phyloP scores from a whole-genome alignment of 2,329 filamentous ascomycete species.

The Fusarium succisae region DNA sequence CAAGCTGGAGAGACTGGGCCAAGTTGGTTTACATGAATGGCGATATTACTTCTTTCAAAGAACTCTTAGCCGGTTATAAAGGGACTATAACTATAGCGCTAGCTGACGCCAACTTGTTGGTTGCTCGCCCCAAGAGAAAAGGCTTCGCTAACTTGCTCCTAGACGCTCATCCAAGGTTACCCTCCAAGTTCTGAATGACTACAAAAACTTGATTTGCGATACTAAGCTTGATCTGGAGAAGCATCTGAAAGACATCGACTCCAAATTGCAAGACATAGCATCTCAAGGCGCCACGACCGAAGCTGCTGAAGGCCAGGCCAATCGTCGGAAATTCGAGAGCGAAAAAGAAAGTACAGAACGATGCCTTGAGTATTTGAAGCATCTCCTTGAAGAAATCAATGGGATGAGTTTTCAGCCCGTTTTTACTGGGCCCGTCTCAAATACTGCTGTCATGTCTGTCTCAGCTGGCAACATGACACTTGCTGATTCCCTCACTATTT shows the following conservation, averaged over 20 bases:
- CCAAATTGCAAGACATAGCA: constrained; percentile 8
- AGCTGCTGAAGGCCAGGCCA: not conserved
- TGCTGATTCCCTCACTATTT: constrained; percentile 14
- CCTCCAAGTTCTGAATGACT: constrained; percentile 25
- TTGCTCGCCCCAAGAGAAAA: not conserved
- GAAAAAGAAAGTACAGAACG: constrained; percentile 17
- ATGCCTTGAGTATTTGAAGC: constrained; percentile 4
- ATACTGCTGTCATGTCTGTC: not conserved
- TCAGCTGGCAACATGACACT: not conserved
- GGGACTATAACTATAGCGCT: constrained; percentile 37
- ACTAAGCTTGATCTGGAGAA: constrained; percentile 33
- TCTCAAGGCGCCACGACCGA: not conserved
- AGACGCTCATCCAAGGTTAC: constrained; percentile 4
- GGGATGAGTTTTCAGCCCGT: constrained; percentile 1
- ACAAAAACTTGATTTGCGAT: constrained; percentile 33
- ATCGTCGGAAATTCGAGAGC: not conserved
- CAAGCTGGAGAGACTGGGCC: constrained; percentile 54
- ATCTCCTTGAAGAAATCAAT: not conserved
- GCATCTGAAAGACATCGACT: constrained; percentile 11
- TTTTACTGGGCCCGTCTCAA: not conserved
- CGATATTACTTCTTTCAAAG: constrained; percentile 52
- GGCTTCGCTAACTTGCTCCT: not conserved
- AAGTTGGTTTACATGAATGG: constrained; percentile 55
- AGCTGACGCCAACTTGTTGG: constrained; percentile 33
- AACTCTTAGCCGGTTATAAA: constrained; percentile 54